phyloP scores from a whole-genome alignment of 1,284 basidiomycete genomes.

The Tremellales sp. region DNA sequence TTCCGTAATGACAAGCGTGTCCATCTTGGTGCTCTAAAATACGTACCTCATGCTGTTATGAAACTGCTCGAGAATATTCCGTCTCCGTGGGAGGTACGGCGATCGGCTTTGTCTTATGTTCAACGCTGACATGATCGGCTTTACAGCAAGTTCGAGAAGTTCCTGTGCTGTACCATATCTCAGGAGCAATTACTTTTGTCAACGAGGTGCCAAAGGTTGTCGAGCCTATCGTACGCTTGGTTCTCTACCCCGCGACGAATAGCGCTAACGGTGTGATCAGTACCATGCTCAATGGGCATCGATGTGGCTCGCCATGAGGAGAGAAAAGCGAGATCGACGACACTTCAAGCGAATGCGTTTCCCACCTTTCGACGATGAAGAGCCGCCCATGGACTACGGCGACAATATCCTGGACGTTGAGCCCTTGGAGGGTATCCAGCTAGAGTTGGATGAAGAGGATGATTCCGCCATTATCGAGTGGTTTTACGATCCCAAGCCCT shows the following conservation, averaged over 20 bases:
- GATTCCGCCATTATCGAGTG: conserved; percentile 93
- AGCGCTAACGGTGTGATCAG: conserved; percentile 11
- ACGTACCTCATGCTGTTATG: conserved; percentile 98
- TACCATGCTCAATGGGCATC: conserved; percentile 99
- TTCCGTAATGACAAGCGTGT: conserved; percentile 99
- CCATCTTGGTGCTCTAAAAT: conserved; percentile 95
- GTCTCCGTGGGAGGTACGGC: conserved; percentile 82
- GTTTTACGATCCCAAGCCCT: conserved; percentile 98
- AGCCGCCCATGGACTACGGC: conserved; percentile 95
- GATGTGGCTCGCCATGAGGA: conserved; percentile 99
- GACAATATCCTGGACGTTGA: conserved; percentile 99
- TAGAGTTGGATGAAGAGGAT: conserved; percentile 92
- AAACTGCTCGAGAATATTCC: conserved; percentile 99
- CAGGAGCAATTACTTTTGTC: conserved; percentile 99
- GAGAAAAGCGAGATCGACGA: conserved; percentile 96
- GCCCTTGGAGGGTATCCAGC: conserved; percentile 94
- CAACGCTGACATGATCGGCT: conserved; percentile 2
- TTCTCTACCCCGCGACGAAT: not conserved
- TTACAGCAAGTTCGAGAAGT: conserved; percentile 86
- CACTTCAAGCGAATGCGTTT: conserved; percentile 99
- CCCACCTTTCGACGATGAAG: conserved; percentile 99
- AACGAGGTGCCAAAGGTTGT: conserved; percentile 97
- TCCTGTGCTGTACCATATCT: conserved; percentile 94
- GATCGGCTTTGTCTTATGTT: too few relatives aligned
- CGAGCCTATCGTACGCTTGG: conserved; percentile 66